These are phyloP conservation scores for Cercospora berteroae DNA, from an alignment of 2,329 filamentous ascomycete genomes.

Conservation along the genomic window DNA sequence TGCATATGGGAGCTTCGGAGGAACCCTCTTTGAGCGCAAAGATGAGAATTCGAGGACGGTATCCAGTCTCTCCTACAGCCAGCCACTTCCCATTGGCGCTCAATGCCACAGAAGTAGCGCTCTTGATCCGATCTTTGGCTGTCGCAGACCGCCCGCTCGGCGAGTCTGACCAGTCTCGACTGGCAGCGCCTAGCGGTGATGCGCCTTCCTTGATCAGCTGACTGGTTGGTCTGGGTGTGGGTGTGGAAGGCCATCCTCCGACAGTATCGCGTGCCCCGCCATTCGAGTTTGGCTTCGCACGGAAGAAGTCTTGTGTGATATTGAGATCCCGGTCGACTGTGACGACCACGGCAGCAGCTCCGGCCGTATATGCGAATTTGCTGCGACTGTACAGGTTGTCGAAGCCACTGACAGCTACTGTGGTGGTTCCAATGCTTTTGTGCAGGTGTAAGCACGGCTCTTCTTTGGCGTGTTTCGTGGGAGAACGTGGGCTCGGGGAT, in stretches of 20 bases:
- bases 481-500: slow-evolving; percentile 62
- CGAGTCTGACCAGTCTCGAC: slow-evolving; percentile 57
- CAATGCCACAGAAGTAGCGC: slow-evolving; percentile 84
- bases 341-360: slow-evolving; percentile 88
- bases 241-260: slow-evolving; percentile 24
- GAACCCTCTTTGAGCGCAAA: slow-evolving; percentile 76
- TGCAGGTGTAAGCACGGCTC: slow-evolving; percentile 64
- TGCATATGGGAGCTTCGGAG: slow-evolving; percentile 78
- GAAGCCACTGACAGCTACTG: slow-evolving; percentile 79
- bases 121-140: slow-evolving; percentile 88
- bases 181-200: slow-evolving; percentile 42
- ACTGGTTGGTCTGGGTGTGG: slow-evolving; percentile 28
- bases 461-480: slow-evolving; percentile 50
- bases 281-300: slow-evolving; percentile 52
- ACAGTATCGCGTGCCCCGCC: slow-evolving; percentile 25
- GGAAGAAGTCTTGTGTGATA: slow-evolving; percentile 80
- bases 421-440: slow-evolving; percentile 88
- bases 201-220: slow-evolving; percentile 42
- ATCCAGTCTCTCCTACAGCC: slow-evolving; percentile 91
- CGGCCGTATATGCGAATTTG: slow-evolving; percentile 85
- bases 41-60: slow-evolving; percentile 84
- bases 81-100: slow-evolving; percentile 84
- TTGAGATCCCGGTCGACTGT: slow-evolving; percentile 66
- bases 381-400: slow-evolving; percentile 69
- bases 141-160: slow-evolving; percentile 71